A percentile compares a stretch with the other conserved stretches of the same genome.
Conservation (phyloP, 805 yeast species). For the Myxozyma monticola region DNA sequence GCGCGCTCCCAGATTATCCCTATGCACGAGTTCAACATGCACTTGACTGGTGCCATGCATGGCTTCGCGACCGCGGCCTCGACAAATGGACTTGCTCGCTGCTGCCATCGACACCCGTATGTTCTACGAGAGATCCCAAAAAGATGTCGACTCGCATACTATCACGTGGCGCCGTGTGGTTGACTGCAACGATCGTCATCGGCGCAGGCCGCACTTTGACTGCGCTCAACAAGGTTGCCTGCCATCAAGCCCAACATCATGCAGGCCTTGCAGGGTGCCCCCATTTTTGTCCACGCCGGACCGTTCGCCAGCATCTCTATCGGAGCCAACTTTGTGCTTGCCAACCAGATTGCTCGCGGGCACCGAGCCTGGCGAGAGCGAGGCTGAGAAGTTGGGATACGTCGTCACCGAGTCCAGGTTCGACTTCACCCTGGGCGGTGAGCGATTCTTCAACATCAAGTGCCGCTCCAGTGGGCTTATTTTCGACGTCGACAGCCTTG, state of each 20-base stretch:
- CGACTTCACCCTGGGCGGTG: constrained; percentile 99
- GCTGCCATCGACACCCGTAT: constrained; percentile 97
- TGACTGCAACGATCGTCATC: constrained; percentile 88
- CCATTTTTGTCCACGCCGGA: constrained; percentile 96
- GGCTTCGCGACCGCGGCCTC: constrained; percentile 94
- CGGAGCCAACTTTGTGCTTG: constrained; percentile 94
- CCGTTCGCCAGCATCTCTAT: constrained; percentile 97
- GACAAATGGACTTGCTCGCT: constrained; percentile 84
- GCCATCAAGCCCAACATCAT: constrained; percentile 90
- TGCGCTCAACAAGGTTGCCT: constrained; percentile 84
- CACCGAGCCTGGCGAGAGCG: constrained; percentile 47
- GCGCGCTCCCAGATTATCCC: constrained; percentile 99
- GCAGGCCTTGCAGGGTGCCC: constrained; percentile 98
- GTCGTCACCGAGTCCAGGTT: constrained; percentile 98
- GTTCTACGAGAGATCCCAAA: constrained; percentile 90
- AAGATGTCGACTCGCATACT: constrained; percentile 87
- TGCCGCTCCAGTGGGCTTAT: constrained; percentile 85
- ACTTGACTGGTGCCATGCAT: constrained; percentile 96
- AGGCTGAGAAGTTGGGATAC: constrained; percentile 55
- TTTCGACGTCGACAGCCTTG: constrained; percentile 90
- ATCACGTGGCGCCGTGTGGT: constrained; percentile 92
- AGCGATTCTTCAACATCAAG: constrained; percentile 91
- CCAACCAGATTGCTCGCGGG: constrained; percentile 94
- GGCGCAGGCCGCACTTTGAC: constrained; percentile 95
- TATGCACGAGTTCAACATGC: constrained; percentile 98